phyloP scores from a whole-genome alignment of 768 basidiomycete species.

The Suillus tomentosus region DNA sequence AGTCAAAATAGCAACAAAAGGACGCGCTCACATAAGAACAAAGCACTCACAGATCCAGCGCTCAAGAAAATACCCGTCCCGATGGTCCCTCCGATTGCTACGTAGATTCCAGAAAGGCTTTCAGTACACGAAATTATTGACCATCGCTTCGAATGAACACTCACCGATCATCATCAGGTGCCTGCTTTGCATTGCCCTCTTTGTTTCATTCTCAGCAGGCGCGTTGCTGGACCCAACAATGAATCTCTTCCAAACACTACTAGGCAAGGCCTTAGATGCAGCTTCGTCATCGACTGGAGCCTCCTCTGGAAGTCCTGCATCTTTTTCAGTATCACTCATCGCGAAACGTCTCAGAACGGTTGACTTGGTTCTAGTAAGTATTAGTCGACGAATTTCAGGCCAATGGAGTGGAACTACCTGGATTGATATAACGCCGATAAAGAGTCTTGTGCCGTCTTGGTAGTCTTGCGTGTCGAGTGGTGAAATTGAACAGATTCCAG shows the following conservation, averaged over 20 bases:
- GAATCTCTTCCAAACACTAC: constrained; percentile 24
- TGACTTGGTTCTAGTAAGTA: neutral
- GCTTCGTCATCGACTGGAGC: neutral
- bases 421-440: neutral
- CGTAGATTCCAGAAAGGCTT: neutral
- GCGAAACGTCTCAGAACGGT: neutral
- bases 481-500: neutral
- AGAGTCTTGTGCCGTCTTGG: neutral
- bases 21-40: neutral
- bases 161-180: constrained; percentile 46
- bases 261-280: neutral
- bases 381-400: neutral
- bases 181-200: constrained; percentile 42
- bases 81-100: constrained; percentile 58
- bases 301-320: neutral
- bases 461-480: neutral
- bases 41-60: constrained; percentile 48
- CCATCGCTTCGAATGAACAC: constrained; percentile 8
- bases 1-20: neutral
- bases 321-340: constrained; percentile 3
- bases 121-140: neutral
- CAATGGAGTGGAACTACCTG: neutral
- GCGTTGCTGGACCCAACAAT: constrained; percentile 18
- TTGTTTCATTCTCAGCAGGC: constrained; percentile 29
- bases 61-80: constrained; percentile 65